Evolutionary conservation across 2,329 filamentous ascomycete species (phyloP), one percentile per base, ranked within the genome.

Genomic region (Lasiodiplodia theobromae): DNA sequence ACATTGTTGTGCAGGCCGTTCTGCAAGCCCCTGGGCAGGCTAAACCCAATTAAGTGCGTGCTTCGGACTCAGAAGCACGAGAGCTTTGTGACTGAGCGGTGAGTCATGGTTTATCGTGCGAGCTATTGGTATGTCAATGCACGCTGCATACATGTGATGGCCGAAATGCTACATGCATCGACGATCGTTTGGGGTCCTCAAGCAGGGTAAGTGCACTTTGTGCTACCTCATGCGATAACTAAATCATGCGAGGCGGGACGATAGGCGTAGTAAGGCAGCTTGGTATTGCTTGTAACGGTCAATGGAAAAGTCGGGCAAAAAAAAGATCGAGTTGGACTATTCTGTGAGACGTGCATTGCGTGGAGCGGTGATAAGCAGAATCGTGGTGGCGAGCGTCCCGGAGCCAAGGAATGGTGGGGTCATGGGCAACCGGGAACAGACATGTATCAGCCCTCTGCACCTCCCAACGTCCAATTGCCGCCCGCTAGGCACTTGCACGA

Each of bases 101-200:
- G 51, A 37, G 11, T 75, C 76, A 28, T 76, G 75, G 67, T 77
- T 75, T 1, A 77, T 65, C 5, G 5, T 7, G 4, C 4, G 28
- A 6, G 28, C 1, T 7, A 6, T 6, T 28, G 28, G 28, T 34
- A 34, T 1, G 31, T 34, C 7, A 10, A 34, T 34, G 8, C 8
- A 34, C 31, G 0, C 31, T 75, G 23, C 31, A 11, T 52, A 52
- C 11, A 5, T 4, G 21, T 52, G 11, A 21, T 4, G 4, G 25
- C 23, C 25, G 31, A 2, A 34, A 28, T 4, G 1, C 14, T 18
- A 23, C 18, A 51, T 53, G 51, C 5, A 31, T 5, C 14, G 23
- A 1, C 31, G 10, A 53, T 25, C 70, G 56, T 74, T 70, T 1
- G 1, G 72, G 69, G 38, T 77, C 73, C 51, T 77, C 75, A 12